Evolutionary conservation across 352 stramenopile genomes (phyloP), one percentile per base, ranked within the genome.

Genomic region (Blastocystis sp.): DNA sequence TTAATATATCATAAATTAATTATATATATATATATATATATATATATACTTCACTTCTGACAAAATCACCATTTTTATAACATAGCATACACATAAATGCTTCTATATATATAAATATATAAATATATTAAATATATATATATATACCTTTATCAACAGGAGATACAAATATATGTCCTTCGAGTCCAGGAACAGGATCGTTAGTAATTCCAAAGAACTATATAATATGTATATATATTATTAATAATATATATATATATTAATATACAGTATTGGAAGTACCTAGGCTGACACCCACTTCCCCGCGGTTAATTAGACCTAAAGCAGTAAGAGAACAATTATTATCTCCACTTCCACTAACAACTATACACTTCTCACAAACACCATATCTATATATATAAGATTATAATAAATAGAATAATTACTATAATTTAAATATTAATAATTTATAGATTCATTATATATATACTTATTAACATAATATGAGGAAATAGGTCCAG

Each of bases 291-390:
- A 71, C 34, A 7, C 47, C 59, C 4, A 71, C 37, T 44, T 71
- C 67, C 16, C 44, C 52, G 11, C 35, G n/a, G 24, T n/a, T 6
- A 36, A 36, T 28, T 4, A 68, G 35, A n/a, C 55, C 32, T 10
- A 68, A 30, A 35, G 64, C 67, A 16, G 57, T 42, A 0, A 69
- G 28, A 16, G 59, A 67, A 19, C 30, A 65, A 7, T 58, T 56
- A 42, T 69, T 71, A 46, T 71, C 67, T 28, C 67, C 67, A 4
- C 52, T 54, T 11, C 49, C 64, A 24, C 55, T 64, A 13, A 64
- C 64, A 4, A 69, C 55, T 3, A 16, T 5, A 36, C 55, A 67
- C 10, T 9, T n/a, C 2, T 34, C 6, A 18, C 18, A 32, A 5
- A 67, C 19, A 10, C 42, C 44, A 46, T 52, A 69, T 21, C 55